Conservation (phyloP, 208 protist species). For the Spongospora subterranea region DNA sequence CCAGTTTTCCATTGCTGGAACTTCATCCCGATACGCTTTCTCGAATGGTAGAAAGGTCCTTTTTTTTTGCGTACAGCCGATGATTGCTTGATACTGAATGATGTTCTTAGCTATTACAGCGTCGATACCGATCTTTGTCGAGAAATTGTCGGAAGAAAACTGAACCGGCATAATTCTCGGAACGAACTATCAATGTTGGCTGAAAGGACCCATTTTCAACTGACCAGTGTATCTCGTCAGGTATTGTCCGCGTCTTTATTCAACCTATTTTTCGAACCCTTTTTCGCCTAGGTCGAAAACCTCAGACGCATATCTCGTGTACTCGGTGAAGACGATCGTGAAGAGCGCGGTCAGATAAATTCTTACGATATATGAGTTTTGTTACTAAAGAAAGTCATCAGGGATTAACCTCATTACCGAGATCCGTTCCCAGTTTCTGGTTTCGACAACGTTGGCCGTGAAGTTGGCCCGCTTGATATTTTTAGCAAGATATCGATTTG, state of each 20-base stretch:
- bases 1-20: constrained; percentile 51
- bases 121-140: constrained; percentile 35
- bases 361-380: background rate
- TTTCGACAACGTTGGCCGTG: constrained; percentile 8
- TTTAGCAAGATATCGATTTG: constrained; percentile 5
- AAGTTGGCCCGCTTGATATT: constrained; percentile 47
- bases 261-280: background rate
- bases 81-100: background rate
- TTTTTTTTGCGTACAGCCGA: background rate
- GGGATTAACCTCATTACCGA: constrained; percentile 30
- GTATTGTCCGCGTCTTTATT: background rate
- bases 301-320: constrained; percentile 34
- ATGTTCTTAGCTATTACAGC: constrained; percentile 10
- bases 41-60: background rate
- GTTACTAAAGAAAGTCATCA: background rate
- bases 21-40: constrained; percentile 19
- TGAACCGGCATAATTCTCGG: constrained; percentile 26
- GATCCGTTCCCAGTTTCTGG: constrained; percentile 34
- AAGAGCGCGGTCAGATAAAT: background rate
- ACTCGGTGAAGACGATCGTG: constrained; percentile 45
- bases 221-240: constrained; percentile 25
- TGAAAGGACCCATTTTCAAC: constrained; percentile 40
- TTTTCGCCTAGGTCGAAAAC: constrained; percentile 29
- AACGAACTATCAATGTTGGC: constrained; percentile 12
- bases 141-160: constrained; percentile 50